These are phyloP conservation scores for Cronartium ribicola DNA, from an alignment of 1,284 basidiomycete species.

Conservation along the genomic window DNA sequence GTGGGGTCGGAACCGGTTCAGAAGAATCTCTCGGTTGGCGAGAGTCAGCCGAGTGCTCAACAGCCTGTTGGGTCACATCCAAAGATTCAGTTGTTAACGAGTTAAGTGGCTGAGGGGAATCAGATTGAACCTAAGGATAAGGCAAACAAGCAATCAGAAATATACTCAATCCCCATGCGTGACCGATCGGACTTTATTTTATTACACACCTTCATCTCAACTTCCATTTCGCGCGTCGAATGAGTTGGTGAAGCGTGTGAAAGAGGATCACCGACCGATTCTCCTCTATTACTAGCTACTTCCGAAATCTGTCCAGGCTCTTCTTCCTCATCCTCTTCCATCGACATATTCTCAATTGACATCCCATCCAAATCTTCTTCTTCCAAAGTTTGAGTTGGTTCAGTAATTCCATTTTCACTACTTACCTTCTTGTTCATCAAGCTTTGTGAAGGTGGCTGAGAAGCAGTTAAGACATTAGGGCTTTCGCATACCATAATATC, in stretches of 20 bases:
- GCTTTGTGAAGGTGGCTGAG: not conserved
- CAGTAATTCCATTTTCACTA: not conserved
- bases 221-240: too few relatives aligned
- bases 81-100: too few relatives aligned
- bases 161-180: too few relatives aligned
- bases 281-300: too few relatives aligned
- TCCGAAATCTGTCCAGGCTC: not conserved
- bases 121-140: too few relatives aligned
- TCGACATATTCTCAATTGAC: slow-evolving; percentile 39
- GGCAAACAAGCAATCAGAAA: too few relatives aligned
- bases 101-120: too few relatives aligned
- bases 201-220: too few relatives aligned
- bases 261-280: too few relatives aligned
- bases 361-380: slow-evolving; percentile 41
- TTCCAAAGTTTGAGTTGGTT: not conserved
- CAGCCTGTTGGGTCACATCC: too few relatives aligned
- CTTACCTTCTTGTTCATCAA: not conserved
- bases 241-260: too few relatives aligned
- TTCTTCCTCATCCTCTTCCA: slow-evolving; percentile 21
- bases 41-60: not conserved
- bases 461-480: not conserved
- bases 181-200: too few relatives aligned
- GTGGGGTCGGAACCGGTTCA: not conserved
- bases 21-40: not conserved
- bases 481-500: not conserved